Evolutionary conservation across 208 protist species (phyloP), one percentile per base, ranked within the genome.

Genomic region (Crithidia acanthocephali): DNA sequence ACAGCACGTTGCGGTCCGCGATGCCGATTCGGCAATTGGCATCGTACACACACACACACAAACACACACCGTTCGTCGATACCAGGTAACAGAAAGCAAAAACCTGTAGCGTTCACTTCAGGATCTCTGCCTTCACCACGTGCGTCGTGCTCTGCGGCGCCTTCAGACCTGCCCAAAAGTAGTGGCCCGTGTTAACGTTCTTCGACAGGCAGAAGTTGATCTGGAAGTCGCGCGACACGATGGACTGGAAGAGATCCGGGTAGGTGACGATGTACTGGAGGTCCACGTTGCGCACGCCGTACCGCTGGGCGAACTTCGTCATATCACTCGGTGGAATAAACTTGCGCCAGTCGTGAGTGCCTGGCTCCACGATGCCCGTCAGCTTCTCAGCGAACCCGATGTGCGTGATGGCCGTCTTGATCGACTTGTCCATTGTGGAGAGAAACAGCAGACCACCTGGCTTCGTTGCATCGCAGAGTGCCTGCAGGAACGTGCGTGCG

Each of bases 301-400:
- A 83, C 47, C 79, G 75, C 32, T 68, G 52, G 9, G 80, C 59
- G 53, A 81, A 87, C 37, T 55, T 62, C 5, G 86, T 85, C 57
- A 98, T 52, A 51, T 98, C 94, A 1, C 68, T 27, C 0, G 93
- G 90, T 16, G 80, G 86, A 18, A 98, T 73, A 72, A 96, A 98
- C 72, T 98, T 97, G 25, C 72, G 61, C 94, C 92, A 97, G 80
- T 97, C 90, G 73, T 98, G 95, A 16, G 93, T 98, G 64, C 94
- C 94, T 20, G 82, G 79, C 47, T 84, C 75, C 23, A 98, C 95
- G 22, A 95, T 53, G 20, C 85, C 83, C 1, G 93, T 90, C 15
- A 98, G 53, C 62, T 92, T 83, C 77, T 98, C 96, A 3, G 95
- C 96, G 16, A 93, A 42, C 15, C 84, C 60, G 71, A 98, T 93